phyloP scores from a whole-genome alignment of 805 yeast genomes.

The Torulaspora quercuum region DNA sequence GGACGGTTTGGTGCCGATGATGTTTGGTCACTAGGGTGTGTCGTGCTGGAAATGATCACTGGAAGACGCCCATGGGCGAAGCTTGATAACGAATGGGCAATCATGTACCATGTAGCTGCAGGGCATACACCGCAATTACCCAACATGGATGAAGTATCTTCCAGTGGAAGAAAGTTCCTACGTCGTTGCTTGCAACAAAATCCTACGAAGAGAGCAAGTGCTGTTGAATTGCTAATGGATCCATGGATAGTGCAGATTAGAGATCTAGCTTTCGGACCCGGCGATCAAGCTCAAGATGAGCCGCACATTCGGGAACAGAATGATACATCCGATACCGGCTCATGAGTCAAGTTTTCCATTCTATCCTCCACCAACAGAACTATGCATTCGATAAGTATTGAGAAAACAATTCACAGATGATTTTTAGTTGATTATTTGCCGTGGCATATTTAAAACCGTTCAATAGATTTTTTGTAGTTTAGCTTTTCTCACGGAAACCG shows the following conservation, averaged over 20 bases:
- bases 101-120: slow-evolving; percentile 97
- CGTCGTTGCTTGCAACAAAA: slow-evolving; percentile 75
- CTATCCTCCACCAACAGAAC: not conserved
- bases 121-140: slow-evolving; percentile 91
- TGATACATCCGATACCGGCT: too few relatives aligned
- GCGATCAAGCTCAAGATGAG: slow-evolving; percentile 20
- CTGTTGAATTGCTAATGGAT: slow-evolving; percentile 78
- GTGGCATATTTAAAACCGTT: too few relatives aligned
- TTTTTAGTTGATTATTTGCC: not conserved
- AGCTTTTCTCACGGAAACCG: slow-evolving; percentile 2
- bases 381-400: not conserved
- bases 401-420: not conserved
- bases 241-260: slow-evolving; percentile 84
- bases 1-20: slow-evolving; percentile 51
- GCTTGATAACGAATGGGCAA: slow-evolving; percentile 95
- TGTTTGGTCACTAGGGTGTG: slow-evolving; percentile 97
- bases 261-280: slow-evolving; percentile 60
- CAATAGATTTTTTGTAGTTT: not conserved
- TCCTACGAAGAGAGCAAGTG: slow-evolving; percentile 75
- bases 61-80: slow-evolving; percentile 97
- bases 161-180: slow-evolving; percentile 67
- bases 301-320: not conserved
- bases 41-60: slow-evolving; percentile 93
- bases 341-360: too few relatives aligned
- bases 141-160: slow-evolving; percentile 67